These are phyloP conservation scores for Ruellia speciosa DNA, from an alignment of 305 asterid genomes.

Conservation along the genomic window DNA sequence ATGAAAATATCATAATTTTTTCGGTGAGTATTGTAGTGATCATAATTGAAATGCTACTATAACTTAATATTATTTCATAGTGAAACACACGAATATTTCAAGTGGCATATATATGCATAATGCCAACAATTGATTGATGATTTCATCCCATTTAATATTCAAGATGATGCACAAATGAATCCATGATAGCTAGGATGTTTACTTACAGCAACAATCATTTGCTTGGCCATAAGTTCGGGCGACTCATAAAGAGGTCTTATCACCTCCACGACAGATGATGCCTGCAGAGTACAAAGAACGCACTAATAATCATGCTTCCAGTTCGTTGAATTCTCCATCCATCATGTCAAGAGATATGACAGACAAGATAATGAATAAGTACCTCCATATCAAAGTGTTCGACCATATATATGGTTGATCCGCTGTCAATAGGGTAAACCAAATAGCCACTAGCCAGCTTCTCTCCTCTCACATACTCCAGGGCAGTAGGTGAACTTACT, in stretches of 20 bases:
- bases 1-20: too few relatives aligned
- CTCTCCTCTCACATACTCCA: constrained; percentile 38
- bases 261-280: constrained; percentile 39
- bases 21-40: too few relatives aligned
- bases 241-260: constrained; percentile 42
- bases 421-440: constrained; percentile 32
- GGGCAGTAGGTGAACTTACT: constrained; percentile 32
- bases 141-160: too few relatives aligned
- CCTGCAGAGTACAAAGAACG: constrained; percentile 25
- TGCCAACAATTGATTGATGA: too few relatives aligned
- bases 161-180: background rate
- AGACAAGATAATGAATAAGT: constrained; percentile 7
- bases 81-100: too few relatives aligned
- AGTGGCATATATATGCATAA: too few relatives aligned
- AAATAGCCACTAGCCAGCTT: constrained; percentile 44
- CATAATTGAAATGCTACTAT: too few relatives aligned
- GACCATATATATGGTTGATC: constrained; percentile 34
- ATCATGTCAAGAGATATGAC: constrained; percentile 4
- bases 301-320: too few relatives aligned
- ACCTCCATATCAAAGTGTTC: constrained; percentile 47
- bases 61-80: too few relatives aligned
- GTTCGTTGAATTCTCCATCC: background rate
- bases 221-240: constrained; percentile 36
- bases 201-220: constrained; percentile 36
- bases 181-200: background rate